Evolutionary conservation across 345 rosid species (phyloP).

Genomic region (Citrus mangshanensis): DNA sequence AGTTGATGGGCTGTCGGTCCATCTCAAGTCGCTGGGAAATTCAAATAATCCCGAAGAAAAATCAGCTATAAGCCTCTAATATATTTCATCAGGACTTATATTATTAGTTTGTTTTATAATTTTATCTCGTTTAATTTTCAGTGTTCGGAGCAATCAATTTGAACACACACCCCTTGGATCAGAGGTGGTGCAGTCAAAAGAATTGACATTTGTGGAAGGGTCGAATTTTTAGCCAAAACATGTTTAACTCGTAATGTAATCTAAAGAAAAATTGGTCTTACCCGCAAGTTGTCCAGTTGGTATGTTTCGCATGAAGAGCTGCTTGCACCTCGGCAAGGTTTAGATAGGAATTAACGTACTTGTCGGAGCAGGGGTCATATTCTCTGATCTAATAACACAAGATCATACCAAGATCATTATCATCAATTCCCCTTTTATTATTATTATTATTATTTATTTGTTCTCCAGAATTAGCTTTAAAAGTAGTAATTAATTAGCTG

Average conservation of each 20-base stretch:
- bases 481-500: not conserved
- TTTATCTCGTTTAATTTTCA: too few species aligned
- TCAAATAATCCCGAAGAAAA: not conserved
- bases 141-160: not conserved
- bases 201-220: not conserved
- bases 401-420: not conserved
- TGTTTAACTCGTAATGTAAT: not conserved
- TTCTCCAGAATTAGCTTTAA: too few species aligned
- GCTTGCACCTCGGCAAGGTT: constrained; percentile 42
- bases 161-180: not conserved
- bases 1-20: constrained; percentile 34
- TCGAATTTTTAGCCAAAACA: not conserved
- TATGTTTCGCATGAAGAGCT: constrained; percentile 40
- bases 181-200: not conserved
- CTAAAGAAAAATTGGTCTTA: constrained; percentile 5
- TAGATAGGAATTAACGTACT: constrained; percentile 31
- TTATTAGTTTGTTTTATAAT: not conserved
- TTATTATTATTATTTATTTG: too few species aligned
- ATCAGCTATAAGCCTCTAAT: too few species aligned
- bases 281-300: constrained; percentile 41
- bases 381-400: constrained; percentile 23
- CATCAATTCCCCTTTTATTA: too few species aligned
- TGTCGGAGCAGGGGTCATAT: constrained; percentile 42
- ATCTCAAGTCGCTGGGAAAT: constrained; percentile 13
- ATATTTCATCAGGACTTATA: not conserved